Evolutionary conservation across 2,329 filamentous ascomycete species (phyloP), one percentile per base, ranked within the genome.

Genomic region (Geosmithia putterillii): DNA sequence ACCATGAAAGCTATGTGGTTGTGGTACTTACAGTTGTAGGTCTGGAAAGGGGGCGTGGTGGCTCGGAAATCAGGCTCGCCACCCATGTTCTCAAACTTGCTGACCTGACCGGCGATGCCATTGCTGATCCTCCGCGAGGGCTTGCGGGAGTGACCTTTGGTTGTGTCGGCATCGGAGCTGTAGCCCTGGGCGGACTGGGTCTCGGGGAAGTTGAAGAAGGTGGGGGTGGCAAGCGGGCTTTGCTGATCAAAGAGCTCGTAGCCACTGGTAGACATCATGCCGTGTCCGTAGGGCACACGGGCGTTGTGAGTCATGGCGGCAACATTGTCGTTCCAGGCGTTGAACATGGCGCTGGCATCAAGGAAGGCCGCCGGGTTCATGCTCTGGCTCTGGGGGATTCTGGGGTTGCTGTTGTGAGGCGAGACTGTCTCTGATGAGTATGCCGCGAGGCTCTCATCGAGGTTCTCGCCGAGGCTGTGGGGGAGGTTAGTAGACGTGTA

Each of bases 41-140:
- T 74, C 60, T 81, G 75, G 50, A 69, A 71, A 49, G 69, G 70
- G 45, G 81, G 82, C 45, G 81, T 86, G 44, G 70, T 66, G 45
- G 80, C 79, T 58, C 73, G 70, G 46, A 69, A 61, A 38, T 59
- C 47, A 38, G 54, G 61, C 40, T 71, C 68, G 40, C 65, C 50
- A 46, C 60, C 63, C 53, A 80, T 56, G 39, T 58, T 67, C 60
- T 81, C 76, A 50, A 74, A 81, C 57, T 76, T 79, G 57, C 58
- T 57, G 15, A 80, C 73, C 51, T 76, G 67, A 50, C 78, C 74
- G 60, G 76, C 59, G 53, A 81, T 78, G 19, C 72, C 74, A 50
- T 74, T 73, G 63, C 76, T 80, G 51, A 81, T 70, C 49, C 76
- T 66, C 48, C 21, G 4, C 15, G 38, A 17, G 4, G 68, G 56